phyloP scores from a whole-genome alignment of 176 grass and related monocot species.

The Raddia guianensis region DNA sequence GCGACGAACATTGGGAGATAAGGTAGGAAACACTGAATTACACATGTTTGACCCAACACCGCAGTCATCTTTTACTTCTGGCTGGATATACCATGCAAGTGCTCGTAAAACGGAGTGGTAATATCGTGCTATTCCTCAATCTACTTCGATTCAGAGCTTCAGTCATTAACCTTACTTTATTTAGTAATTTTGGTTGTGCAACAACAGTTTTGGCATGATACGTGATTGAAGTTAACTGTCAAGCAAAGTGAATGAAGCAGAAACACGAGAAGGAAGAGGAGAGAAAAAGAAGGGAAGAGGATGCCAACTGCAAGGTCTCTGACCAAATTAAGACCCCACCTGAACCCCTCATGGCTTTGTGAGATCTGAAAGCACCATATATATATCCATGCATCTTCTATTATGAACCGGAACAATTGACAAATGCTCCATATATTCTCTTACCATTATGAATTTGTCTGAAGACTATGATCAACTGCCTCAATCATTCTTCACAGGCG shows the following conservation, averaged over 20 bases:
- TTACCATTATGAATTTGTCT: constrained; percentile 35
- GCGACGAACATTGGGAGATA: too few relatives aligned
- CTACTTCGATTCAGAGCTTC: not conserved
- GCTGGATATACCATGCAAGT: too few relatives aligned
- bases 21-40: too few relatives aligned
- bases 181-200: not conserved
- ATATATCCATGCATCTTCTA: not conserved
- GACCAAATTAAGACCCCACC: constrained; percentile 14
- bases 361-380: constrained; percentile 12
- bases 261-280: not conserved
- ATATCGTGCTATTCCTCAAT: not conserved
- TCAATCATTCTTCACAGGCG: constrained; percentile 18
- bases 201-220: not conserved
- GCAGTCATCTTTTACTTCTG: too few relatives aligned
- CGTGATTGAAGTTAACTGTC: not conserved
- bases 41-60: too few relatives aligned
- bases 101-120: not conserved
- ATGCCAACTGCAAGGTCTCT: not conserved
- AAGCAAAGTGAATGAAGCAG: not conserved
- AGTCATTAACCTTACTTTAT: not conserved
- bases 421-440: constrained; percentile 33
- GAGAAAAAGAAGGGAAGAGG: not conserved
- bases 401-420: constrained; percentile 1
- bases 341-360: not conserved
- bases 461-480: constrained; percentile 18